Percentiles rank a stretch among this genome's conserved stretches.
These are phyloP conservation scores for Globisporangium rhizosaccharum DNA, from an alignment of 352 stramenopile genomes.

Conservation along the genomic window DNA sequence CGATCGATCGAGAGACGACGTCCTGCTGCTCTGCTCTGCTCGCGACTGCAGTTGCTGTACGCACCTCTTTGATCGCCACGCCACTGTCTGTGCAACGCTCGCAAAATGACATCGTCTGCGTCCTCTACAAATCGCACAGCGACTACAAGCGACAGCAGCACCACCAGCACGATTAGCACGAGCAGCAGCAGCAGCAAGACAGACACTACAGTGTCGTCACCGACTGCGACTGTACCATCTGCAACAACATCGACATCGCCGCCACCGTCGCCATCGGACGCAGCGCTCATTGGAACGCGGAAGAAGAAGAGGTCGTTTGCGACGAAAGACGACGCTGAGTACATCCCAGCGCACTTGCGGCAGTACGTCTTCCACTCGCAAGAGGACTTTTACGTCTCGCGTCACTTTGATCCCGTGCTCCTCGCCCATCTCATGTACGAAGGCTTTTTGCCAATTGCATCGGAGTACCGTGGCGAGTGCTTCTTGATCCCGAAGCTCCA, in stretches of 20 bases:
- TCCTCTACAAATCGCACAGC: not conserved
- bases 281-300: constrained; percentile 1
- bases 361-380: constrained; percentile 88
- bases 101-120: constrained; percentile 4
- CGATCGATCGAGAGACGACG: no score
- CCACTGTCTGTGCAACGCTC: not conserved
- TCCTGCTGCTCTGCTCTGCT: no score
- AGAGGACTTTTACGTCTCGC: constrained; percentile 92
- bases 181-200: constrained; percentile 1
- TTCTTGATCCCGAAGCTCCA: constrained; percentile 89
- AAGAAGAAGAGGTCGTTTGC: constrained; percentile 1
- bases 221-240: not conserved
- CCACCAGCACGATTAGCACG: no score
- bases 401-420: constrained; percentile 84
- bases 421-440: constrained; percentile 91
- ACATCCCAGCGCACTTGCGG: constrained; percentile 82
- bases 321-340: constrained; percentile 53
- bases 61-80: not conserved
- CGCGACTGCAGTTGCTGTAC: not conserved
- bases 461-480: constrained; percentile 53
- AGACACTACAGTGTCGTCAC: not conserved
- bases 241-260: not conserved
- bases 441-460: constrained; percentile 93
- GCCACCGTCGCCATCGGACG: constrained; percentile 5
- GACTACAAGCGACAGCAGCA: not conserved